phyloP scores from a whole-genome alignment of 2,329 filamentous ascomycete genomes.

The Aphanoascus verrucosus region DNA sequence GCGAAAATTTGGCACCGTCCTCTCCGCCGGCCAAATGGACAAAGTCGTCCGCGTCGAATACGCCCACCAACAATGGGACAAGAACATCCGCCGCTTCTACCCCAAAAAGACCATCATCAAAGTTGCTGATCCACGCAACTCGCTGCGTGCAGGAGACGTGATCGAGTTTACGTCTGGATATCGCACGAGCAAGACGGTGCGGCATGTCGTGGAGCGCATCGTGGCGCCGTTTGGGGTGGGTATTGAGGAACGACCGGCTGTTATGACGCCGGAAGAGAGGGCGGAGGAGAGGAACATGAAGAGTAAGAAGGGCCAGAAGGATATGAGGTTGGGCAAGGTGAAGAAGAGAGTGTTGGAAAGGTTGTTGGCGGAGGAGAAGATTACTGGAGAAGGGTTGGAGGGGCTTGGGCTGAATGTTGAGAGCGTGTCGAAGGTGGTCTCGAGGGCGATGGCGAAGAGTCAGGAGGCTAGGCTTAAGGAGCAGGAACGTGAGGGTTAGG shows the following conservation, averaged over 20 bases:
- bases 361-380: slow-evolving; percentile 7
- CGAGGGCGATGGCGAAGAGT: neutral
- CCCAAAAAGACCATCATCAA: slow-evolving; percentile 26
- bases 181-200: slow-evolving; percentile 30
- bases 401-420: neutral
- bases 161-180: slow-evolving; percentile 36
- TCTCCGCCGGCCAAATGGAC: slow-evolving; percentile 34
- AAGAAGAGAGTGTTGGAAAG: slow-evolving; percentile 25
- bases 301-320: slow-evolving; percentile 25
- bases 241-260: slow-evolving; percentile 29
- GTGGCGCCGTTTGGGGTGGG: slow-evolving; percentile 31
- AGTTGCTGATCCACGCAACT: slow-evolving; percentile 33
- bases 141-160: slow-evolving; percentile 35
- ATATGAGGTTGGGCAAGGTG: slow-evolving; percentile 23
- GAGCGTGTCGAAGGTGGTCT: neutral
- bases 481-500: neutral
- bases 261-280: slow-evolving; percentile 29
- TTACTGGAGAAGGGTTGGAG: neutral
- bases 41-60: slow-evolving; percentile 32
- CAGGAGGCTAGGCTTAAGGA: neutral
- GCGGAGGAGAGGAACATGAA: slow-evolving; percentile 24
- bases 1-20: slow-evolving; percentile 27
- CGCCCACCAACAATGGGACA: slow-evolving; percentile 28
- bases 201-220: slow-evolving; percentile 35
- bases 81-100: slow-evolving; percentile 30